These are phyloP conservation scores for Penicillium sp. DNA, from an alignment of 2,329 filamentous ascomycete genomes.

Conservation along the genomic window DNA sequence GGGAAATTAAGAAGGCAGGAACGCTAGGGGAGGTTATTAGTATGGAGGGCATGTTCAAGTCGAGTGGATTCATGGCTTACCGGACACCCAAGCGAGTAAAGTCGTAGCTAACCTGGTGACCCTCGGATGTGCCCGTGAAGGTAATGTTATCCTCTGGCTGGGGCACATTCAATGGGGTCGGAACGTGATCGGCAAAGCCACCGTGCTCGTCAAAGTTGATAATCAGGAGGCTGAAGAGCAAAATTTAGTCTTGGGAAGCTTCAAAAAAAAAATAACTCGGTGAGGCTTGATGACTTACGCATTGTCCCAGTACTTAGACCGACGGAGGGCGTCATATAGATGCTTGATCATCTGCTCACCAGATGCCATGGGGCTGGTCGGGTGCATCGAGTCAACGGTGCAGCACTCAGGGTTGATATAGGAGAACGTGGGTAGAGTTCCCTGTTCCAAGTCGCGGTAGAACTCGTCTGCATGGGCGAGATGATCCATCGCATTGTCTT, in stretches of 20 bases:
- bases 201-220: slow-evolving; percentile 49
- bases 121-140: slow-evolving; percentile 36
- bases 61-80: slow-evolving; percentile 15
- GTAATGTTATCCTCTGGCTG: slow-evolving; percentile 39
- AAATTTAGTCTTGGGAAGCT: background rate
- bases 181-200: slow-evolving; percentile 47
- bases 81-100: slow-evolving; percentile 47
- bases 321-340: slow-evolving; percentile 48
- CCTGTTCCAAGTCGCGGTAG: slow-evolving; percentile 64
- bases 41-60: background rate
- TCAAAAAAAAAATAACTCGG: background rate
- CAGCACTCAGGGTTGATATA: slow-evolving; percentile 51
- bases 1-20: slow-evolving; percentile 44
- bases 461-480: slow-evolving; percentile 53
- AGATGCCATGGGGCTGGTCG: slow-evolving; percentile 43
- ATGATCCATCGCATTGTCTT: slow-evolving; percentile 41
- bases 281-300: slow-evolving; percentile 23
- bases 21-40: slow-evolving; percentile 28
- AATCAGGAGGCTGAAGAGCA: slow-evolving; percentile 38
- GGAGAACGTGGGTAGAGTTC: slow-evolving; percentile 70
- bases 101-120: slow-evolving; percentile 41
- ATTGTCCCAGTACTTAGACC: slow-evolving; percentile 46
- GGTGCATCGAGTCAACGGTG: slow-evolving; percentile 45
- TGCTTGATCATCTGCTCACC: slow-evolving; percentile 48
- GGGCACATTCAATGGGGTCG: slow-evolving; percentile 44